Evolutionary conservation across 768 basidiomycete genomes (phyloP), one percentile per base, ranked within the genome.

Genomic region (Lenzites betulinus): DNA sequence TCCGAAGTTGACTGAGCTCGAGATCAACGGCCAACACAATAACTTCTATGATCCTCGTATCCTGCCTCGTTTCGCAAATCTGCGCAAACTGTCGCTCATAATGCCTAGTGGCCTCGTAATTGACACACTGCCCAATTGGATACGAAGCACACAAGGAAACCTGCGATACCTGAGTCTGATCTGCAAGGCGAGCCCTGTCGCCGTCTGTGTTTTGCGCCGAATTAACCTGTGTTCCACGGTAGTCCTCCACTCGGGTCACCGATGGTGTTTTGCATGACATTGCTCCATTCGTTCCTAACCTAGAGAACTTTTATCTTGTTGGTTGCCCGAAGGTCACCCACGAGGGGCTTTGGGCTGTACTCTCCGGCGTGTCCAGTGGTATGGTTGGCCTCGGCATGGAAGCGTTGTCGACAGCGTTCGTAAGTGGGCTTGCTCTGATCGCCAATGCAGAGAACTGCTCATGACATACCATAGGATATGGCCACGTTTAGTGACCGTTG

Each of bases 281-380:
- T 4, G 81, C 87, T 0, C 76, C 81, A 0, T 67, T 75, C 49
- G 76, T 90, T 30, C 63, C 67, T 9, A 73, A 79, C 7, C 73
- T 93, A 16, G 81, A 86, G 44, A 77, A 83, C 41, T 66, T 93
- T 3, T 77, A 81, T 53, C 71, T 93, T 13, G 79, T 82, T 1
- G 91, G 90, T 20, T 93, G 90, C 68, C 77, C 81, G 2, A 88
- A 80, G 66, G 83, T 92, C 25, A 89, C 87, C 0, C 80, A 91
- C 51, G 62, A 62, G 9, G 88, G 90, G 1, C 72, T 91, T 1
- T 79, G 74, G 69, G 75, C 81, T 2, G 61, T 90, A 15, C 66
- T 89, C 1, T 75, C 77, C 3, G 59, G 70, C 22, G 87, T 78
- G 56, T 60, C 64, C 39, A 70, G 47, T 6, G 84, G 87, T 2